Evolutionary conservation across 2,329 filamentous ascomycete genomes (phyloP).

Genomic region (Aspergillus thermomutatus): DNA sequence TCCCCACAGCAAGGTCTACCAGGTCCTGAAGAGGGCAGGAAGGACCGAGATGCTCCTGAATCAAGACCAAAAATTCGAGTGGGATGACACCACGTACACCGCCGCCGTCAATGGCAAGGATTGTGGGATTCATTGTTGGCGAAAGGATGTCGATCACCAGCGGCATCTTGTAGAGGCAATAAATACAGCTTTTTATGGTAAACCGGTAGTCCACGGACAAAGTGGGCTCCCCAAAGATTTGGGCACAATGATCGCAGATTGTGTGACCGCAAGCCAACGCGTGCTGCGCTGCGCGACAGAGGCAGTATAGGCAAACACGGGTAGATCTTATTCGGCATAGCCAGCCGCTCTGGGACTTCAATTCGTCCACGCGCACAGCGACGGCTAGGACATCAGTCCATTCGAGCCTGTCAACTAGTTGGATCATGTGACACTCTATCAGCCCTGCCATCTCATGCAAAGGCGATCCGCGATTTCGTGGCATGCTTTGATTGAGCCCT

Average conservation of each 20-base stretch:
- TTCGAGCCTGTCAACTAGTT: not conserved
- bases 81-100: conserved; percentile 21
- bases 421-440: conserved; percentile 3
- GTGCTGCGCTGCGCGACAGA: conserved; percentile 15
- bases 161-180: conserved; percentile 11
- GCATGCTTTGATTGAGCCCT: not conserved
- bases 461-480: not conserved
- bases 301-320: conserved; percentile 19
- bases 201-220: conserved; percentile 15
- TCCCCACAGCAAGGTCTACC: conserved; percentile 10
- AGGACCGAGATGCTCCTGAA: conserved; percentile 12
- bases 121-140: conserved; percentile 20
- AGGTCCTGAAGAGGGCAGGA: conserved; percentile 7
- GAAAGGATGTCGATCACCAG: conserved; percentile 20
- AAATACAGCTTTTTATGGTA: conserved; percentile 13
- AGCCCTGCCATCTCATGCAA: not conserved
- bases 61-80: conserved; percentile 12
- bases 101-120: conserved; percentile 26
- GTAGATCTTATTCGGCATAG: conserved; percentile 14
- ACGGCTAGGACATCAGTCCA: not conserved
- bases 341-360: conserved; percentile 4
- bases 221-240: conserved; percentile 14
- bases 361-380: not conserved
- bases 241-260: conserved; percentile 19
- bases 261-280: conserved; percentile 15